Conservation (phyloP, 202 grass and related monocot species). For the Carex sylvatica region DNA sequence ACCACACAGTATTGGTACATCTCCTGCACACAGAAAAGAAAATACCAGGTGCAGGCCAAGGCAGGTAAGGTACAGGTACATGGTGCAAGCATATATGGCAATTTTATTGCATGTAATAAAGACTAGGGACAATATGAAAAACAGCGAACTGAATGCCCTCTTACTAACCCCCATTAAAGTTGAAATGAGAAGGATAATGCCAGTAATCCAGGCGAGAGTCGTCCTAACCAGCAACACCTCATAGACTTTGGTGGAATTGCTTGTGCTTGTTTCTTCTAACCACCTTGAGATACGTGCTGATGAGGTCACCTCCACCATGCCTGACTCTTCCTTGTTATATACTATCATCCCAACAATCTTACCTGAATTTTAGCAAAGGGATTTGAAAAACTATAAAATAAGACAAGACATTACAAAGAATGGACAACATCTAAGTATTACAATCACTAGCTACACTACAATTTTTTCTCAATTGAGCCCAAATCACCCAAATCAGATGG, state of each 20-base stretch:
- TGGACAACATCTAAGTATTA: neutral
- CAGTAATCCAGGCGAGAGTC: slow-evolving; percentile 91
- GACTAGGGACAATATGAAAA: neutral
- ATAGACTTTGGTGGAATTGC: slow-evolving; percentile 21
- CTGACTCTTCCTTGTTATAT: slow-evolving; percentile 43
- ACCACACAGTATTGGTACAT: neutral
- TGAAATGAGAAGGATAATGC: slow-evolving; percentile 82
- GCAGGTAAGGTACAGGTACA: slow-evolving; percentile 1
- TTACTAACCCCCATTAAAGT: slow-evolving; percentile 88
- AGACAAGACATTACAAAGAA: neutral
- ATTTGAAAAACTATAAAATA: slow-evolving; percentile 11
- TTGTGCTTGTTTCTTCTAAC: slow-evolving; percentile 60
- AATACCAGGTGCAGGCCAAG: neutral
- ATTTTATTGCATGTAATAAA: neutral
- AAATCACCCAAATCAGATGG: neutral
- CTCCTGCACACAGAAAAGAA: neutral
- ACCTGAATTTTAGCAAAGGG: slow-evolving; percentile 39
- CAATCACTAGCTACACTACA: neutral
- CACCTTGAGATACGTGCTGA: slow-evolving; percentile 55
- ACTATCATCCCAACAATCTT: slow-evolving; percentile 78
- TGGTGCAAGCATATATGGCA: neutral
- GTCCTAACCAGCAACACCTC: slow-evolving; percentile 50
- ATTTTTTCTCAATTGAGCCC: neutral
- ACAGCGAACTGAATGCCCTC: slow-evolving; percentile 6
- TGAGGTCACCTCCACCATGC: slow-evolving; percentile 55